phyloP scores from a whole-genome alignment of 2,329 filamentous ascomycete genomes.

The Chrysoporthe deuterocubensis region DNA sequence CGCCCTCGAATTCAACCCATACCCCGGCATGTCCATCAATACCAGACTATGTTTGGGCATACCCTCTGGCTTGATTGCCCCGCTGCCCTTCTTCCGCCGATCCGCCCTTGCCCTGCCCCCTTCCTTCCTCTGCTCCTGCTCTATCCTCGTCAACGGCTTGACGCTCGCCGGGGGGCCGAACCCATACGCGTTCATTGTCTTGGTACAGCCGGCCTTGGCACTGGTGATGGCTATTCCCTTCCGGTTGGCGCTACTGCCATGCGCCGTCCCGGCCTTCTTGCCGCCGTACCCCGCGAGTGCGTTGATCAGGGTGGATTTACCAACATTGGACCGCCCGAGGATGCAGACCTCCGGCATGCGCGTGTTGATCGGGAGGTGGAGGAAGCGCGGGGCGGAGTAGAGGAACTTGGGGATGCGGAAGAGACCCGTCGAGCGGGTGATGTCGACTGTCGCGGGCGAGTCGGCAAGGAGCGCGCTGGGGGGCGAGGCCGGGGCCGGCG shows the following conservation, averaged over 20 bases:
- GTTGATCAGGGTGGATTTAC: slow-evolving; percentile 89
- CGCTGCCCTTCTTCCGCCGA: slow-evolving; percentile 18
- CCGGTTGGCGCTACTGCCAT: slow-evolving; percentile 42
- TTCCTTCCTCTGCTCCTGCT: slow-evolving; percentile 16
- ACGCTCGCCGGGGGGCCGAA: slow-evolving; percentile 49
- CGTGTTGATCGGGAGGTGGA: slow-evolving; percentile 55
- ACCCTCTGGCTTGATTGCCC: slow-evolving; percentile 38
- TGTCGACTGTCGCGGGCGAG: slow-evolving; percentile 25
- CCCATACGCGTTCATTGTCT: slow-evolving; percentile 59
- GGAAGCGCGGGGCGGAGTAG: slow-evolving; percentile 54
- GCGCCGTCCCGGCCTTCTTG: slow-evolving; percentile 34
- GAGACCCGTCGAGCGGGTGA: slow-evolving; percentile 33
- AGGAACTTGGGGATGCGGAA: slow-evolving; percentile 44
- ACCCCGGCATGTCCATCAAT: slow-evolving; percentile 47
- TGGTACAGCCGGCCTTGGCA: slow-evolving; percentile 56
- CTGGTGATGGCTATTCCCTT: slow-evolving; percentile 57
- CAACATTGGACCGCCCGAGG: slow-evolving; percentile 85
- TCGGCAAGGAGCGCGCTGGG: slow-evolving; percentile 31
- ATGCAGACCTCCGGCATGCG: slow-evolving; percentile 69
- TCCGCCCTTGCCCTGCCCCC: slow-evolving; percentile 32
- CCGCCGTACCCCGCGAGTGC: slow-evolving; percentile 63
- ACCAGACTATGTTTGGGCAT: slow-evolving; percentile 52
- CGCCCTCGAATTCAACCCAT: slow-evolving; percentile 41
- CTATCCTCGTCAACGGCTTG: slow-evolving; percentile 24
- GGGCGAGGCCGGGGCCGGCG: slow-evolving; percentile 32